Evolutionary conservation across 1,139 yeast genomes (phyloP).

Genomic region (Lodderomyces beijingensis): DNA sequence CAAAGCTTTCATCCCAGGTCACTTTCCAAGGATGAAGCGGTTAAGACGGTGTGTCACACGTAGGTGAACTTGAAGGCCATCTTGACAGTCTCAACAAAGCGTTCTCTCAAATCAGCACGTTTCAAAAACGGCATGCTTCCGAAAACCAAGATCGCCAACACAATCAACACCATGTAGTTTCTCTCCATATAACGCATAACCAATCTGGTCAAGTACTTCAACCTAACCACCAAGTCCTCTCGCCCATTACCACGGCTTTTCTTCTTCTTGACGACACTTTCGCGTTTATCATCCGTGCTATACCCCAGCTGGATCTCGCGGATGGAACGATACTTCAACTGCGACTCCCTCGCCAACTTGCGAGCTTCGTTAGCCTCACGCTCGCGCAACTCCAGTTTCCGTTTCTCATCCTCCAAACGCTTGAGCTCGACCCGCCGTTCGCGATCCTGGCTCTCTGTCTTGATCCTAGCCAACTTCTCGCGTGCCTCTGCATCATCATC

Average conservation of each 20-base stretch:
- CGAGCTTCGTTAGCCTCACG: slow-evolving; percentile 12
- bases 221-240: slow-evolving; percentile 12
- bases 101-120: slow-evolving; percentile 27
- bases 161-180: slow-evolving; percentile 27
- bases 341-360: slow-evolving; percentile 22
- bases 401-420: slow-evolving; percentile 20
- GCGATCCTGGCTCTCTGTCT: slow-evolving; percentile 15
- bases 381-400: slow-evolving; percentile 17
- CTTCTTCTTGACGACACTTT: background rate
- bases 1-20: no score
- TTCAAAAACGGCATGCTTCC: slow-evolving; percentile 19
- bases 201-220: slow-evolving; percentile 16
- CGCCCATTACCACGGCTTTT: slow-evolving; percentile 7
- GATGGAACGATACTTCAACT: slow-evolving; percentile 32
- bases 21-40: no score
- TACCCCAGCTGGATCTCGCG: slow-evolving; percentile 21
- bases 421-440: slow-evolving; percentile 17
- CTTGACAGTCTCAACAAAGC: slow-evolving; percentile 32
- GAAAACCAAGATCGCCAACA: slow-evolving; percentile 22
- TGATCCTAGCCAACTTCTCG: slow-evolving; percentile 17
- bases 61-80: slow-evolving; percentile 47
- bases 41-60: no score
- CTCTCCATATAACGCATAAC: slow-evolving; percentile 22
- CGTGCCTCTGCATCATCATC: slow-evolving; percentile 16
- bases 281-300: slow-evolving; percentile 1